phyloP scores from a whole-genome alignment of 108 stramenopile species.

The Nitzschia putrida region DNA sequence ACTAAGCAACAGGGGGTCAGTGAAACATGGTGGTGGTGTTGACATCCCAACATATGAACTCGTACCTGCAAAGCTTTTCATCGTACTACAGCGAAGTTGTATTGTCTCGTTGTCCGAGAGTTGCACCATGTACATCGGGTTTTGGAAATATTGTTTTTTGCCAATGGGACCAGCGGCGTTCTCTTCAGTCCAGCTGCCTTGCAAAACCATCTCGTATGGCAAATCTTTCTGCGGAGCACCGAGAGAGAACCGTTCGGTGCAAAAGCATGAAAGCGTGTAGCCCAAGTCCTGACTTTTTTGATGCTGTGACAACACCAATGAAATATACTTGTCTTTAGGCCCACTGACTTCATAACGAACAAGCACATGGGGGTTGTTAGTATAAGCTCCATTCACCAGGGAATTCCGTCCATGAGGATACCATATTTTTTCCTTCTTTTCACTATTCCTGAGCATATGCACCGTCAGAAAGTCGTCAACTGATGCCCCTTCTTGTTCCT shows the following conservation, averaged over 20 bases:
- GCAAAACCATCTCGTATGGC: constrained; percentile 14
- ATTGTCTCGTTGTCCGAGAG: constrained; percentile 37
- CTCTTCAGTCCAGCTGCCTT: constrained; percentile 29
- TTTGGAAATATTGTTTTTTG: constrained; percentile 44
- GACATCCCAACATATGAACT: not conserved
- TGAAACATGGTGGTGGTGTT: too few species aligned
- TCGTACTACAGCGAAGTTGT: constrained; percentile 54
- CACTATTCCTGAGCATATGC: constrained; percentile 60
- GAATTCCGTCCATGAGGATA: constrained; percentile 56
- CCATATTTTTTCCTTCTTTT: constrained; percentile 50
- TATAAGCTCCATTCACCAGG: constrained; percentile 66
- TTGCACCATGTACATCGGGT: constrained; percentile 57
- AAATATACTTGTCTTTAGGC: constrained; percentile 54
- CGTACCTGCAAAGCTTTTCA: constrained; percentile 48
- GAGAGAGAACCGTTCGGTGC: constrained; percentile 65
- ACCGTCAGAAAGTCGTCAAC: constrained; percentile 64
- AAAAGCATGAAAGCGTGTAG: constrained; percentile 72
- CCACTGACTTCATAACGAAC: constrained; percentile 65
- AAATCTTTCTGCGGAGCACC: constrained; percentile 46
- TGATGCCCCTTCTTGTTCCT: constrained; percentile 74
- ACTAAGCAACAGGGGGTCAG: constrained; percentile 18
- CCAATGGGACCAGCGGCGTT: constrained; percentile 63
- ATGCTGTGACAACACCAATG: constrained; percentile 73
- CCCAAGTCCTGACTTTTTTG: constrained; percentile 64
- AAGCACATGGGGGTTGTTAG: constrained; percentile 76